These are phyloP conservation scores for Pythium oligandrum DNA, from an alignment of 352 stramenopile genomes.

Conservation along the genomic window DNA sequence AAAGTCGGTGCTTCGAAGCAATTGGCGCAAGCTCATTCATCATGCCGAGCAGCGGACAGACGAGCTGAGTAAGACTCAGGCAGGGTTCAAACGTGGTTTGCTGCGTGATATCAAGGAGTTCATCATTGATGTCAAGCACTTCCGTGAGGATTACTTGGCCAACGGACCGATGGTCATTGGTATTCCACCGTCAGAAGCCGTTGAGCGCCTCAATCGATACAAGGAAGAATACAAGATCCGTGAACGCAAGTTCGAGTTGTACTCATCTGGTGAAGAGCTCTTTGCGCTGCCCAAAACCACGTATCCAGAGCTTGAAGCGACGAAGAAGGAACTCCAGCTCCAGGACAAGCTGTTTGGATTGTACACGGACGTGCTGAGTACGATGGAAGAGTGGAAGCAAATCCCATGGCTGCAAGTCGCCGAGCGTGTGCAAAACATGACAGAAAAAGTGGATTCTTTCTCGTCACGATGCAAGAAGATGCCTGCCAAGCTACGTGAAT, in stretches of 20 bases:
- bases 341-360: slow-evolving; percentile 94
- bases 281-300: slow-evolving; percentile 95
- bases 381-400: slow-evolving; percentile 96
- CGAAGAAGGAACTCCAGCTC: slow-evolving; percentile 96
- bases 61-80: slow-evolving; percentile 94
- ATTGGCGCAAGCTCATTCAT: slow-evolving; percentile 97
- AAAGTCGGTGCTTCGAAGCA: slow-evolving; percentile 95
- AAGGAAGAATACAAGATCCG: slow-evolving; percentile 98
- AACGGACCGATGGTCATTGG: slow-evolving; percentile 98
- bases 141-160: slow-evolving; percentile 94
- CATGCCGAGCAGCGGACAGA: slow-evolving; percentile 93
- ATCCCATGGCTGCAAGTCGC: slow-evolving; percentile 94
- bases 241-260: slow-evolving; percentile 97
- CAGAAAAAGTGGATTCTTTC: slow-evolving; percentile 96
- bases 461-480: slow-evolving; percentile 96
- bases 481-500: slow-evolving; percentile 94
- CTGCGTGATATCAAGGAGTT: slow-evolving; percentile 96
- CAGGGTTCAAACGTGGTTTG: slow-evolving; percentile 94
- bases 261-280: slow-evolving; percentile 94
- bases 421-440: slow-evolving; percentile 95
- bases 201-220: slow-evolving; percentile 96
- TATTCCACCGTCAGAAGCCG: slow-evolving; percentile 93
- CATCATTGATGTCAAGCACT: slow-evolving; percentile 95
- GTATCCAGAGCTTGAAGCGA: slow-evolving; percentile 96
- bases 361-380: slow-evolving; percentile 96